Evolutionary conservation across 495 filamentous ascomycete genomes (phyloP).

Genomic region (Hypomontagnella submonticulosa): DNA sequence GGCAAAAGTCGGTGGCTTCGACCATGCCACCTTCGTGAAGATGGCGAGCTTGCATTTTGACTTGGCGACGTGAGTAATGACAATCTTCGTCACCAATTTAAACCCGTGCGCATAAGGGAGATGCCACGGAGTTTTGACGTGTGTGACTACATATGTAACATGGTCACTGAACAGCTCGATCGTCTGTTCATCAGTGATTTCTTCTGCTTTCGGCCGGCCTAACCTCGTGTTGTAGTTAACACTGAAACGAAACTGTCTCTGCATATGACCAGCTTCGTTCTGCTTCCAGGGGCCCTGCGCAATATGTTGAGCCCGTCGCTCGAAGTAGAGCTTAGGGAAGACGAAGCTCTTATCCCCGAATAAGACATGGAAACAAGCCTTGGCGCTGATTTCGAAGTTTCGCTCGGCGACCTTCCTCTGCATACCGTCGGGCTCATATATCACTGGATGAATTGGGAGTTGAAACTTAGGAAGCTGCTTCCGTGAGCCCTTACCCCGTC

Average conservation of each 20-base stretch:
- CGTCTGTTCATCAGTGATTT: constrained; percentile 84
- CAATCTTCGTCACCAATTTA: constrained; percentile 86
- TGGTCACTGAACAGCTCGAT: constrained; percentile 95
- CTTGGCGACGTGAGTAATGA: constrained; percentile 92
- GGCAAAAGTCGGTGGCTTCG: constrained; percentile 69
- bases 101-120: constrained; percentile 83
- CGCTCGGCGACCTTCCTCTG: constrained; percentile 75
- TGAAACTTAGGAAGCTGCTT: constrained; percentile 80
- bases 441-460: constrained; percentile 81
- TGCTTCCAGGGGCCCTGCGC: constrained; percentile 88
- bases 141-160: constrained; percentile 92
- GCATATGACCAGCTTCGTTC: constrained; percentile 72
- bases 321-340: constrained; percentile 90
- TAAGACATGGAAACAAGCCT: constrained; percentile 93
- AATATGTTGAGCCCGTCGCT: constrained; percentile 80
- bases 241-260: constrained; percentile 82
- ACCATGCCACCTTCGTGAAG: constrained; percentile 89
- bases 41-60: constrained; percentile 91
- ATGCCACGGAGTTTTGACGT: constrained; percentile 90
- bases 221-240: constrained; percentile 74
- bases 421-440: constrained; percentile 85
- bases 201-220: constrained; percentile 66
- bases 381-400: constrained; percentile 86
- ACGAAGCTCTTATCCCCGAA: constrained; percentile 96
- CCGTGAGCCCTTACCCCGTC: constrained; percentile 61